Evolutionary conservation across 2,329 filamentous ascomycete species (phyloP).

Genomic region (Dissoconium aciculare): DNA sequence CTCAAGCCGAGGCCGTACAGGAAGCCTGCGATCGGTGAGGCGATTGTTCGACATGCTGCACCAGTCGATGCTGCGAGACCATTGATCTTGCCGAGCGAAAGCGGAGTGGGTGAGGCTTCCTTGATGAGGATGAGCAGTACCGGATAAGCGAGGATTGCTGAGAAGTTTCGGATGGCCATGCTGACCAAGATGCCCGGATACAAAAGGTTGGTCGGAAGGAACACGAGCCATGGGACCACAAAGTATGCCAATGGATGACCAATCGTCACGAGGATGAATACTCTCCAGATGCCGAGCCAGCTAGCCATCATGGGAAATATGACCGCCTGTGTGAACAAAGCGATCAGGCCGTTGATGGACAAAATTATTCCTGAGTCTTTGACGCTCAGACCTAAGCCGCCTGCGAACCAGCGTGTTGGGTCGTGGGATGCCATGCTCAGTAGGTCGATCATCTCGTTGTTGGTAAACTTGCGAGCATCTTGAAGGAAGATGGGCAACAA

Average conservation of each 20-base stretch:
- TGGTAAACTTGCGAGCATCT: slow-evolving; percentile 44
- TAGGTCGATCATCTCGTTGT: slow-evolving; percentile 20
- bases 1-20: slow-evolving; percentile 48
- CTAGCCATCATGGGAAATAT: slow-evolving; percentile 52
- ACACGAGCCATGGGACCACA: slow-evolving; percentile 51
- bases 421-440: slow-evolving; percentile 13
- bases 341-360: slow-evolving; percentile 54
- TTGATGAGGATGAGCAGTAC: slow-evolving; percentile 58
- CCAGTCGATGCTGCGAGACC: slow-evolving; percentile 57
- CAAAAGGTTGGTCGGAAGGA: slow-evolving; percentile 39
- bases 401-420: slow-evolving; percentile 28
- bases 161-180: slow-evolving; percentile 49
- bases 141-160: slow-evolving; percentile 54
- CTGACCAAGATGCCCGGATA: slow-evolving; percentile 52
- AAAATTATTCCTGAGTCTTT: slow-evolving; percentile 55
- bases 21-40: slow-evolving; percentile 52
- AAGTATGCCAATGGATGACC: slow-evolving; percentile 54
- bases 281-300: slow-evolving; percentile 50
- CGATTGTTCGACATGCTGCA: slow-evolving; percentile 55
- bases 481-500: slow-evolving; percentile 87
- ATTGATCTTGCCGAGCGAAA: slow-evolving; percentile 54
- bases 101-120: slow-evolving; percentile 49
- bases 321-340: slow-evolving; percentile 56
- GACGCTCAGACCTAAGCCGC: slow-evolving; percentile 51
- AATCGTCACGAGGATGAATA: slow-evolving; percentile 49